phyloP scores from a whole-genome alignment of 176 grass and related monocot genomes.

The Pontederia crassipes region DNA sequence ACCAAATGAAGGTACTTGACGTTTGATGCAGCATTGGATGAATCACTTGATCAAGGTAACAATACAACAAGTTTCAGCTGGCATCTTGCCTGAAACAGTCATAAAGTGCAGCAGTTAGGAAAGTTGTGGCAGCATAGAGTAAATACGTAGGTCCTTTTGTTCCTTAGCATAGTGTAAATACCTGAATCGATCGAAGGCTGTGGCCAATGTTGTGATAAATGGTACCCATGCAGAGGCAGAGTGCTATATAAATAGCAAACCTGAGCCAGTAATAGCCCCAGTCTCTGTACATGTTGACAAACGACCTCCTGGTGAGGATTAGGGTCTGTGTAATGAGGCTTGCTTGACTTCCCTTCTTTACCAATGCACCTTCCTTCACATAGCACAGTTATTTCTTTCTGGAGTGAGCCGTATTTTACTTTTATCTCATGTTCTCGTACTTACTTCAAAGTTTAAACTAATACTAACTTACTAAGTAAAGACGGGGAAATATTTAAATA shows the following conservation, averaged over 20 bases:
- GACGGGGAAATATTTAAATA: too few relatives aligned
- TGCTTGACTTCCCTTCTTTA: constrained; percentile 47
- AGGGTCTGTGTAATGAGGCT: constrained; percentile 58
- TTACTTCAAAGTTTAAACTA: too few relatives aligned
- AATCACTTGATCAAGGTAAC: not conserved
- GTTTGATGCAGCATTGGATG: too few relatives aligned
- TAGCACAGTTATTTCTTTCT: not conserved
- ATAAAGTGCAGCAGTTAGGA: too few relatives aligned
- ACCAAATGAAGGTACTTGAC: too few relatives aligned
- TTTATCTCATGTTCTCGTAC: too few relatives aligned
- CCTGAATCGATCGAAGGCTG: constrained; percentile 67
- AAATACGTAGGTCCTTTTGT: too few relatives aligned
- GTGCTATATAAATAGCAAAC: constrained; percentile 55
- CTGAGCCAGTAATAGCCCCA: constrained; percentile 92
- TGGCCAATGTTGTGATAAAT: constrained; percentile 58
- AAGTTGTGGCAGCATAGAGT: too few relatives aligned
- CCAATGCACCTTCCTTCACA: constrained; percentile 38
- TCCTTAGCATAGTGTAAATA: constrained; percentile 16
- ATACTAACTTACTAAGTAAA: too few relatives aligned
- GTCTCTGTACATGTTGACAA: constrained; percentile 93
- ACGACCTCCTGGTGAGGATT: constrained; percentile 78
- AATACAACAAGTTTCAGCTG: too few relatives aligned
- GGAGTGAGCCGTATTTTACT: not conserved
- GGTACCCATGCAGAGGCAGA: constrained; percentile 73
- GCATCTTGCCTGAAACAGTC: not conserved